Evolutionary conservation across 2,329 filamentous ascomycete genomes (phyloP).

Genomic region (Pseudogymnoascus sp.): DNA sequence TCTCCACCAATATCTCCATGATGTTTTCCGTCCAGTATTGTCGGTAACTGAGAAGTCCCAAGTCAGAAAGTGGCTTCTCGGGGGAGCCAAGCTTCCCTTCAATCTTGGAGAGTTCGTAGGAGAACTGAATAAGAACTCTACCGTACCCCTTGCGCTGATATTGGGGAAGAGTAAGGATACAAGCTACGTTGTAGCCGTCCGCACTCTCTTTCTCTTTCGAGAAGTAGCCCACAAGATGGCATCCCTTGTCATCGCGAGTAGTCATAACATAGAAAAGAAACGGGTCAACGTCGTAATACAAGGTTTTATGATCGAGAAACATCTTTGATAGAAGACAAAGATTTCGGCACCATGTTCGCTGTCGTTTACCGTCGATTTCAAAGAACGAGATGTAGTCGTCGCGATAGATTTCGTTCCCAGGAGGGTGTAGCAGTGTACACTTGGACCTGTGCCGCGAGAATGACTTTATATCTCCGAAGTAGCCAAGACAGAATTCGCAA

Average conservation of each 20-base stretch:
- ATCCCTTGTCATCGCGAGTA: slow-evolving; percentile 77
- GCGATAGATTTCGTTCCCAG: slow-evolving; percentile 96
- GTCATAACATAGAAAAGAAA: slow-evolving; percentile 99
- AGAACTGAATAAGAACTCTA: slow-evolving; percentile 89
- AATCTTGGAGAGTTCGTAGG: slow-evolving; percentile 90
- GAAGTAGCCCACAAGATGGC: slow-evolving; percentile 98
- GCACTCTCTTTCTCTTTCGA: slow-evolving; percentile 97
- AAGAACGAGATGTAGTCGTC: slow-evolving; percentile 93
- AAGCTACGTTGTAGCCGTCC: slow-evolving; percentile 95
- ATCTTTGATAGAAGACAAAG: slow-evolving; percentile 90
- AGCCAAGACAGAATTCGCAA: slow-evolving; percentile 92
- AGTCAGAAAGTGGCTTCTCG: slow-evolving; percentile 90
- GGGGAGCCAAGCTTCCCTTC: slow-evolving; percentile 93
- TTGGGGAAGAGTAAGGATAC: slow-evolving; percentile 92
- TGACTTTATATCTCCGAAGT: slow-evolving; percentile 74
- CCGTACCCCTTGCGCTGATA: slow-evolving; percentile 95
- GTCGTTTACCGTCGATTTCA: slow-evolving; percentile 89
- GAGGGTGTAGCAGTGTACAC: slow-evolving; percentile 84
- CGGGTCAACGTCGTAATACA: slow-evolving; percentile 99
- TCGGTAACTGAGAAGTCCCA: slow-evolving; percentile 86
- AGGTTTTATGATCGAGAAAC: slow-evolving; percentile 94
- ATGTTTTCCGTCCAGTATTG: slow-evolving; percentile 98
- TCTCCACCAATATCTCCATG: slow-evolving; percentile 72
- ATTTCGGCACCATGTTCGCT: slow-evolving; percentile 94
- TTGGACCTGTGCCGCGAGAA: slow-evolving; percentile 83